Evolutionary conservation across 257 asterid genomes (phyloP).

Genomic region (Solanum chiquidenum): DNA sequence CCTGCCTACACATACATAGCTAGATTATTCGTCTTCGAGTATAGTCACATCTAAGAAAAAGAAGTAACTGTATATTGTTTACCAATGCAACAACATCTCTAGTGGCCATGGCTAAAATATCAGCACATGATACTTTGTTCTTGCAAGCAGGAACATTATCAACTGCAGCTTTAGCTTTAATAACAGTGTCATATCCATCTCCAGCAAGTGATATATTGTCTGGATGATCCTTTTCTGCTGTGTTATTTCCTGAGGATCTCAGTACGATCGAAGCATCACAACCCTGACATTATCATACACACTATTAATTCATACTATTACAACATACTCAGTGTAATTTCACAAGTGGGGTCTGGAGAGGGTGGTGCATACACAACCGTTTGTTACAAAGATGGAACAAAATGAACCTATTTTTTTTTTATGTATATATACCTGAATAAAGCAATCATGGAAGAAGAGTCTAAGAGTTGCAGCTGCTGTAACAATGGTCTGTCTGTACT

Average conservation of each 20-base stretch:
- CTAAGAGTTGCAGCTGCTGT: constrained; percentile 87
- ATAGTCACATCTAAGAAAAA: not conserved
- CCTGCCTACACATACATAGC: constrained; percentile 38
- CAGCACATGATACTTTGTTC: constrained; percentile 82
- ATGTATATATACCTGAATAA: constrained; percentile 34
- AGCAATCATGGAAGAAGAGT: constrained; percentile 80
- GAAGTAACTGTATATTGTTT: not conserved
- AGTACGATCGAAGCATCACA: constrained; percentile 75
- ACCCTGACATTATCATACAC: constrained; percentile 26
- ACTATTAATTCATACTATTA: not conserved
- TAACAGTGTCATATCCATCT: constrained; percentile 72
- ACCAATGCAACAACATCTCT: constrained; percentile 75
- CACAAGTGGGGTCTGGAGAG: not conserved
- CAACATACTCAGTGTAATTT: not conserved
- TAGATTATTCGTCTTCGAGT: not conserved
- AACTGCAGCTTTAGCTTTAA: constrained; percentile 68
- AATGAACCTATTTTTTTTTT: no score
- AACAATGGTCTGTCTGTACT: constrained; percentile 57
- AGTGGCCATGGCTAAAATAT: constrained; percentile 68
- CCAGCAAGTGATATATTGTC: constrained; percentile 83
- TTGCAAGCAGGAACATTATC: constrained; percentile 55
- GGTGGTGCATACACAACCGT: not conserved
- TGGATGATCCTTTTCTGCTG: constrained; percentile 84
- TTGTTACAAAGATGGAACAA: not conserved
- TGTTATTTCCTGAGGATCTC: constrained; percentile 22